Conservation (phyloP, 371 early-diverging fungal species). For the Mucor irregularis region DNA sequence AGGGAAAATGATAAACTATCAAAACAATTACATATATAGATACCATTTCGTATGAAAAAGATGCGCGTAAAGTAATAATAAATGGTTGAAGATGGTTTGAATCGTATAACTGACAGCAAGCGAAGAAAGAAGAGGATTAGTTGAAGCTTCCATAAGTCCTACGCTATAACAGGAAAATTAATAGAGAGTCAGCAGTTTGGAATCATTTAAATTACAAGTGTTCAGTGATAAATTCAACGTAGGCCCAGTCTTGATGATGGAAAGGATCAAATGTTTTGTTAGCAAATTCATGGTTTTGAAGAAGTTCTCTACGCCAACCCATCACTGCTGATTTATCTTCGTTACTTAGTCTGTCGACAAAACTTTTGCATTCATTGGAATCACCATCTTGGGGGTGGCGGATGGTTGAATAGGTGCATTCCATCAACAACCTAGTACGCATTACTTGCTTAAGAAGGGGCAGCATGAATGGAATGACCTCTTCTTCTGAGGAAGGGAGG, state of each 20-base stretch:
- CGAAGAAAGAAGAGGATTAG: constrained; percentile 6
- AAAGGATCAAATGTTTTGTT: constrained; percentile 9
- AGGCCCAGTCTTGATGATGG: constrained; percentile 9
- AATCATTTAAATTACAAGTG: constrained; percentile 12
- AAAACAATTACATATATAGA: constrained; percentile 5
- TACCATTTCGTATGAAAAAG: constrained; percentile 15
- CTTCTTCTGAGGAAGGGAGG: too few species aligned
- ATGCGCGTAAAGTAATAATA: constrained; percentile 8
- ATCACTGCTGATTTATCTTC: constrained; percentile 9
- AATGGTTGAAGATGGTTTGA: constrained; percentile 14
- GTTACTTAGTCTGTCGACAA: constrained; percentile 6
- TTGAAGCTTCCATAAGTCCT: constrained; percentile 9
- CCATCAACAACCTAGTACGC: too few species aligned
- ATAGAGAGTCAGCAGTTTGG: constrained; percentile 7
- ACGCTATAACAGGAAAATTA: constrained; percentile 8
- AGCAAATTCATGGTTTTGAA: constrained; percentile 8
- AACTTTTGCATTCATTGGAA: constrained; percentile 5
- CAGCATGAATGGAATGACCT: too few species aligned
- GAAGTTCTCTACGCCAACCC: constrained; percentile 9
- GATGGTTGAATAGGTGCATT: too few species aligned
- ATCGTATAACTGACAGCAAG: constrained; percentile 18
- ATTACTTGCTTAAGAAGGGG: too few species aligned
- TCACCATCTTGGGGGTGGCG: too few species aligned
- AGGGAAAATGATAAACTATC: constrained; percentile 8
- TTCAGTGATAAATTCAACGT: constrained; percentile 11